A percentile compares a stretch with the other conserved stretches of the same genome.
phyloP scores from a whole-genome alignment of 805 yeast species.

The Yamadazyma takamatsuzukensis region DNA sequence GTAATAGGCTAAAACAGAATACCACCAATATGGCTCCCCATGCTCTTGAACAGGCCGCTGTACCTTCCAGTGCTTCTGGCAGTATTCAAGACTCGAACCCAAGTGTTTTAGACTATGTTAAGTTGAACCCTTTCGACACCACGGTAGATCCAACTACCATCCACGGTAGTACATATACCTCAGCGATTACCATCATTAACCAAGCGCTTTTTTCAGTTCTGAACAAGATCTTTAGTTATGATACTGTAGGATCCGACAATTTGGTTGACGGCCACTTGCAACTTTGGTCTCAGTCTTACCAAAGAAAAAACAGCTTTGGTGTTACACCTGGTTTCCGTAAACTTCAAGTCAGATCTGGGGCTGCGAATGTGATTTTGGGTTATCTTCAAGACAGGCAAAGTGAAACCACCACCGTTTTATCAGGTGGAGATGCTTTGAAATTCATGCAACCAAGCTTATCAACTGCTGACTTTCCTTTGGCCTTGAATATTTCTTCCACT shows the following conservation, averaged over 20 bases:
- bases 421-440: constrained; percentile 65
- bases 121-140: constrained; percentile 51
- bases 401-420: constrained; percentile 42
- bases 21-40: constrained; percentile 12
- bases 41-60: constrained; percentile 5
- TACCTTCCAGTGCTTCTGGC: constrained; percentile 3
- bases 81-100: constrained; percentile 3
- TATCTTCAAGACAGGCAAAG: constrained; percentile 37
- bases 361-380: constrained; percentile 76
- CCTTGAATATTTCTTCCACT: constrained; percentile 73
- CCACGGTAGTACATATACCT: constrained; percentile 47
- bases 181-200: constrained; percentile 51
- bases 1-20: no score
- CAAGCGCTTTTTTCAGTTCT: constrained; percentile 52
- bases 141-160: constrained; percentile 54
- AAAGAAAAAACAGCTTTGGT: constrained; percentile 48
- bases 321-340: constrained; percentile 59
- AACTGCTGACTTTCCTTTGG: constrained; percentile 48
- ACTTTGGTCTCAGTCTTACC: constrained; percentile 55
- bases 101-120: constrained; percentile 1
- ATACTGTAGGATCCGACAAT: constrained; percentile 59
- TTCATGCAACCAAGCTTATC: constrained; percentile 61
- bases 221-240: constrained; percentile 63
- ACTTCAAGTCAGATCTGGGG: constrained; percentile 78
- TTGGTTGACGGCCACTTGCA: constrained; percentile 56